phyloP scores from a whole-genome alignment of 116 monocot species.

The Posidonia oceanica region DNA sequence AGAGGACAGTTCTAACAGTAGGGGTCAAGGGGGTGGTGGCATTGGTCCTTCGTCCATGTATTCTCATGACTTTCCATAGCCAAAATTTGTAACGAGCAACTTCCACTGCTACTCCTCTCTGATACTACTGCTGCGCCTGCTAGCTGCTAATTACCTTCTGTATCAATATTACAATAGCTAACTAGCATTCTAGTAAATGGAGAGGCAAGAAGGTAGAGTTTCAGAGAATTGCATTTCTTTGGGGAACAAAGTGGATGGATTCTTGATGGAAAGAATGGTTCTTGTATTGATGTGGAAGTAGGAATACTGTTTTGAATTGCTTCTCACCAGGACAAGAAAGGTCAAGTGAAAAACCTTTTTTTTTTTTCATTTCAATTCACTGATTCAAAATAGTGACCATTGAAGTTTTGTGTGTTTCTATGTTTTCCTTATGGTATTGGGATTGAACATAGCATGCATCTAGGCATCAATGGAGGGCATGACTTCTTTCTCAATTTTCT shows the following conservation, averaged over 20 bases:
- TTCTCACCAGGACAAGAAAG: neutral
- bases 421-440: neutral
- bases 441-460: neutral
- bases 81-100: neutral
- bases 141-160: neutral
- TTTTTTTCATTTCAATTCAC: neutral
- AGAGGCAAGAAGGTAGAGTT: neutral
- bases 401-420: neutral
- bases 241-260: neutral
- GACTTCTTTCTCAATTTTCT: neutral
- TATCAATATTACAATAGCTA: no score
- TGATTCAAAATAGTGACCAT: neutral
- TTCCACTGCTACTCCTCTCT: neutral
- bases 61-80: slow-evolving; percentile 38
- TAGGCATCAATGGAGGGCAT: neutral
- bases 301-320: neutral
- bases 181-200: neutral
- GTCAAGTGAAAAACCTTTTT: neutral
- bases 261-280: neutral
- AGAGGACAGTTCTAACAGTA: slow-evolving; percentile 16
- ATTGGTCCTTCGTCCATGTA: slow-evolving; percentile 44
- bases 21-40: slow-evolving; percentile 23
- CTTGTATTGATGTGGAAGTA: neutral
- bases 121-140: neutral
- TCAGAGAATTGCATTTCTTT: neutral